phyloP scores from a whole-genome alignment of 306 rosid species.

The Cyamopsis tetragonoloba region DNA sequence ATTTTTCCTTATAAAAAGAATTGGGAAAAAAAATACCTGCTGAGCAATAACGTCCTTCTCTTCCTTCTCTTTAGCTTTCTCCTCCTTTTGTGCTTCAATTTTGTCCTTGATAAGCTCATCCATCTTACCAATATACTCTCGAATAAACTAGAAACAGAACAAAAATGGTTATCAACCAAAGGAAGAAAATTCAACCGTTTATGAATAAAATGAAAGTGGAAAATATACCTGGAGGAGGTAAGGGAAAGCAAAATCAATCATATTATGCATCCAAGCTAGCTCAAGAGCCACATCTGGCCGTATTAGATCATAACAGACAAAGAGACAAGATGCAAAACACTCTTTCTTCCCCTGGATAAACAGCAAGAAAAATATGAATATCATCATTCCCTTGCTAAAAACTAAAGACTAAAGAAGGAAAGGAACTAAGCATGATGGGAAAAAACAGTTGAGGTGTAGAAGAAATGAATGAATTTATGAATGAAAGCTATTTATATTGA shows the following conservation, averaged over 20 bases:
- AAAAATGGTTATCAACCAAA: neutral
- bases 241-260: slow-evolving; percentile 76
- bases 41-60: slow-evolving; percentile 68
- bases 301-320: slow-evolving; percentile 71
- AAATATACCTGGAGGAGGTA: slow-evolving; percentile 65
- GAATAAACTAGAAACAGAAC: slow-evolving; percentile 45
- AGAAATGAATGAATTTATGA: neutral
- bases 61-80: slow-evolving; percentile 61
- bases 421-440: neutral
- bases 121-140: slow-evolving; percentile 70
- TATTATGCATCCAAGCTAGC: slow-evolving; percentile 79
- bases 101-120: slow-evolving; percentile 73
- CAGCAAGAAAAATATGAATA: neutral
- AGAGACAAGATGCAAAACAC: slow-evolving; percentile 84
- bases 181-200: neutral
- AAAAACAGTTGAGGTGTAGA: neutral
- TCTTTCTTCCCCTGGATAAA: slow-evolving; percentile 74
- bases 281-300: slow-evolving; percentile 72
- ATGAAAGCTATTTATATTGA: neutral
- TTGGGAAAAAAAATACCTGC: slow-evolving; percentile 41
- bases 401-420: neutral
- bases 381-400: neutral
- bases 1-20: neutral
- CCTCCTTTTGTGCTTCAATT: slow-evolving; percentile 57
- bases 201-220: neutral